Base-by-base conservation (phyloP, 1,284 basidiomycete genomes). In the Ceratobasidium sp. region DNA sequence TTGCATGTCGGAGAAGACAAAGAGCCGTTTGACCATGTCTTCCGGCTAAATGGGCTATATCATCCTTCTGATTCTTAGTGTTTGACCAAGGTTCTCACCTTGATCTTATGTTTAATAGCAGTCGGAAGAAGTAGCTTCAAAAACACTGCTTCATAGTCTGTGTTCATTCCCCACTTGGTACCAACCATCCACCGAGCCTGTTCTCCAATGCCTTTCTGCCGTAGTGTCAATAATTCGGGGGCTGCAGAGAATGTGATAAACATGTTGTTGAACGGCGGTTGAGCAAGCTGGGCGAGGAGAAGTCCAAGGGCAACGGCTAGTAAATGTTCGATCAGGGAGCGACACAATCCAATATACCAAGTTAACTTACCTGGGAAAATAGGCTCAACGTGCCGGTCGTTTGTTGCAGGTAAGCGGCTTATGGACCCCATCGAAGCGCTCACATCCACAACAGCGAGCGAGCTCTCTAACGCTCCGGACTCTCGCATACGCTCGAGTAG, bases 1-100 rank as follows among this genome's bases (percentile, higher is more conserved):
- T 84, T 93, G 91, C 92, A 93, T 93, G 82, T 94, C 91, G 6
- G 88, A 89, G 83, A 94, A 94, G 61, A 93, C 87, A 81, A 93
- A 93, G 0, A 94, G 83, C 12, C 90, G 87, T 84, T 92, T 91
- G 54, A 28, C 7, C 92, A 93, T 93, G 67, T 93, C 88, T 69
- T 91, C 90, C 77, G 54, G 54, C 54, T 57, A 28, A 20, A 7
- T 20, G n/a, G 26, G n/a, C 7, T 6, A 28, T 6, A 20, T 57
- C 7, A 57, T 6, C 54, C n/a, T n/a, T 12, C 23, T 20, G 26
- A 20, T 20, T 57, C 7, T 20, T 57, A n/a, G 7, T 28, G 17
- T 3, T 23, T n/a, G 26, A 57, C 28, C 6, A 7, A n/a, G 54
- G 7, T 20, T 9, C 54, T n/a, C 26, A 86, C 87, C 57, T 86